Base-by-base conservation (phyloP, 1,284 basidiomycete genomes). In the Puccinia novopanici region DNA sequence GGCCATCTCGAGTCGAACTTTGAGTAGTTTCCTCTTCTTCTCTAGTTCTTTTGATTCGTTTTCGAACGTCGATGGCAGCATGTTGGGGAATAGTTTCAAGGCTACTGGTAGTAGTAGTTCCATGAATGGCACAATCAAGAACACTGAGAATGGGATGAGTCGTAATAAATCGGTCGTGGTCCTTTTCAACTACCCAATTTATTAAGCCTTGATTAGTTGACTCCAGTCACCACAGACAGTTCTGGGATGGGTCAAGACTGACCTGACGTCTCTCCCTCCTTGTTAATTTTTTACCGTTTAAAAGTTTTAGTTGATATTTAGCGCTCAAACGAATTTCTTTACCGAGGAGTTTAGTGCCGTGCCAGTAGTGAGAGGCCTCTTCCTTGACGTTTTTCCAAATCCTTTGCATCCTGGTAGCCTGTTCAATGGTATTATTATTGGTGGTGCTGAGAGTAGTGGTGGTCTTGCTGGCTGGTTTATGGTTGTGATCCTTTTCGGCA, bases 51-150 rank as follows among this genome's bases (percentile, higher is more conserved):
- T 84, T 84, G 92, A 97, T 87, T 98, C 96, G 88, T 98, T 95
- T 86, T 98, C 95, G 82, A 99, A 99, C 0, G 96, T 99, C 0
- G 93, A 95, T 0, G 96, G 97, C 5, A 99, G 90, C 94, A 99
- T 98, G 87, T 94, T 98, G 37, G 96, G 96, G 90, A 99, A 99
- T 72, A 99, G 87, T 87, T 96, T 97, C 84, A 99, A 89, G 0
- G 95, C 95, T 50, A 99, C 93, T 2, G 97, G 96, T 0, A 99
- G 90, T n/a, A 99, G 89, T 34, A 99, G 86, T 86, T 99, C 97
- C 93, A 98, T 98, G 88, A 98, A 98, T 0, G 97, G 96, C 12
- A 99, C 93, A 84, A 98, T 89, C 81, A 99, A 86, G 87, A 99
- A 98, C 73, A 95, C 93, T 15, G 93, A 90, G 86, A 99, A 99